Base-by-base conservation (phyloP, 768 basidiomycete genomes). In the Suillus cothurnatus region DNA sequence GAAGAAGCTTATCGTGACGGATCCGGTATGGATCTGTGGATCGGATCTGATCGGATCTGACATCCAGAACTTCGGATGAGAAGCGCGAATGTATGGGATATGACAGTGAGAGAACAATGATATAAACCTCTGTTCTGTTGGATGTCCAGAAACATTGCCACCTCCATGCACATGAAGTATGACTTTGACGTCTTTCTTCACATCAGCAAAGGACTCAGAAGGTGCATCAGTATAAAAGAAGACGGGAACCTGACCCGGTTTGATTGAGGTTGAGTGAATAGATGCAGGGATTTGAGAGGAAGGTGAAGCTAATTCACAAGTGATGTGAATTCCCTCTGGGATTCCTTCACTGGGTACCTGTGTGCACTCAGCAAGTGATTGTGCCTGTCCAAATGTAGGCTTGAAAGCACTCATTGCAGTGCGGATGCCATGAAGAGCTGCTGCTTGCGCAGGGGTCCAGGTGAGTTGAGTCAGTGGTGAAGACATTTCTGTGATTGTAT, bases 161-260 rank as follows among this genome's bases (percentile, higher is more conserved):
- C 38, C 14, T 38, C 38, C 38, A 8, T 38, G 38, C 12, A 15
- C 14, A 38, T 38, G 3, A 63, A 74, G 67, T 55, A 75, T 63
- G 57, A 72, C 67, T n/a, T 34, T 66, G 36, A 66, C 65, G 15
- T 70, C 47, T 0, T 62, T 47, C 2, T 26, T 45, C 0, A 62
- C 39, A 4, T 36, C 7, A 6, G 12, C 0, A 3, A 28, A 64
- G 41, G 31, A 23, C 21, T 26, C 17, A 19, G 49, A 68, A 67
- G 39, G 67, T 1, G 6, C 4, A 61, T 15, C 11, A 1, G 45
- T 3, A n/a, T 55, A 76, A 28, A 72, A 74, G 31, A 62, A 73
- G 47, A 75, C 0, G 1, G 71, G 72, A 19, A 71, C 68, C 12
- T 58, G 67, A 19, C 70, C 71, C 7, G 72, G 66, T 2, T 57